Evolutionary conservation across 2,329 filamentous ascomycete species (phyloP), one percentile per base, ranked within the genome.

Genomic region (Trichoderma sp.): DNA sequence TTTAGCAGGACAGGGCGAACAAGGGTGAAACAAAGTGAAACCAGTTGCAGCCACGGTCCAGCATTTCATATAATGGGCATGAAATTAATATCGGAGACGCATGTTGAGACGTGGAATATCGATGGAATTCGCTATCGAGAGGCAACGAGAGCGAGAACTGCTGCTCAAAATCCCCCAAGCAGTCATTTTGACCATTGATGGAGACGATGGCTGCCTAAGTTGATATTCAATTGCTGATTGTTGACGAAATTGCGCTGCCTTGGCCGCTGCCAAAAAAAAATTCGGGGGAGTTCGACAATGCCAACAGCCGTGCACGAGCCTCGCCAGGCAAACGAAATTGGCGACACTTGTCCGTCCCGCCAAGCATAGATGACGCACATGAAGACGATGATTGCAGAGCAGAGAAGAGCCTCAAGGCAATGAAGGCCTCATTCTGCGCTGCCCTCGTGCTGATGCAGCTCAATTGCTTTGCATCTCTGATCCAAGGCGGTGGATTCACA

Each of bases 1-100:
- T 54, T 64, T 32, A 64, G 60, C 60, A 39, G 7, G 60, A 34
- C 32, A 29, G 48, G n/a, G 34, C 32, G 22, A 54, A 42, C 50
- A 42, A 64, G 60, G 60, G 60, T 39, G 50, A 54, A 54, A 61
- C 58, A 50, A 35, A 48, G 42, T 52, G 59, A 60, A 50, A 42
- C 48, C 25, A 13, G 32, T 19, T 52, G 42, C 59, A 50, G 42
- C 42, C 42, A 32, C 22, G 27, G 22, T 50, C 13, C 13, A 34
- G 42, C 34, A 63, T 22, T 42, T 25, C 22, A 17, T 27, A 45
- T 48, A 39, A 29, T 53, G 50, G 48, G 17, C 48, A 32, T 29
- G 48, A 27, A 54, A 39, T 54, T 29, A 39, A n/a, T 32, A 48
- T 50, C 35, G n/a, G n/a, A 0, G n/a, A 60, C 12, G 39, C 19